These are phyloP conservation scores for Metschnikowia picachoensis DNA, from an alignment of 805 yeast species.

Conservation along the genomic window DNA sequence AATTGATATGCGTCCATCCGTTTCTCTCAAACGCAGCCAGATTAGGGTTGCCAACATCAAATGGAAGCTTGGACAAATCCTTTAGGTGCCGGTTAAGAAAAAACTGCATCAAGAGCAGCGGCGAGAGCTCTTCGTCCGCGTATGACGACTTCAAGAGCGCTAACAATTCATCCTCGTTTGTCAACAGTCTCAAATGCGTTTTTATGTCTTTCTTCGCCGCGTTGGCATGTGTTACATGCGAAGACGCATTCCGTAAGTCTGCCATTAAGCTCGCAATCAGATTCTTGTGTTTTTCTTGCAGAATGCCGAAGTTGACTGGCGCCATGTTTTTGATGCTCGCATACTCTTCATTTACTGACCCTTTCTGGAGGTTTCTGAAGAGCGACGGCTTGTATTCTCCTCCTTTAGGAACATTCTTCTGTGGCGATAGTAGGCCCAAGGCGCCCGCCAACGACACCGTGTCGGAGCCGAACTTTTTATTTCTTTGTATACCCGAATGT, in stretches of 20 bases:
- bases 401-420: conserved; percentile 9
- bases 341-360: conserved; percentile 30
- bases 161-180: conserved; percentile 19
- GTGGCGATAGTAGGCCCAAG: conserved; percentile 30
- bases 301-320: conserved; percentile 1
- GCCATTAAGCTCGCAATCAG: conserved; percentile 23
- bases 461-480: conserved; percentile 8
- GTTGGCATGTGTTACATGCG: conserved; percentile 2
- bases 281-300: conserved; percentile 5
- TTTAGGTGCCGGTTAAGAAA: conserved; percentile 24
- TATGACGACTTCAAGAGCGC: conserved; percentile 23
- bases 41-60: conserved; percentile 20
- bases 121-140: conserved; percentile 24
- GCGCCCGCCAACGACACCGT: conserved; percentile 30
- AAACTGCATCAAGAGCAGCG: conserved; percentile 24
- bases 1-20: conserved; percentile 21
- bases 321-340: conserved; percentile 8
- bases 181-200: conserved; percentile 18
- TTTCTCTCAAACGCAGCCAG: conserved; percentile 18
- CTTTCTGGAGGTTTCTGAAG: conserved; percentile 28
- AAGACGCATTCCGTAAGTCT: conserved; percentile 22
- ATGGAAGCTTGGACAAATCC: conserved; percentile 15
- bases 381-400: conserved; percentile 32
- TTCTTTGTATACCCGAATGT: background rate
- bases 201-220: conserved; percentile 15